Base-by-base conservation (phyloP, 495 filamentous ascomycete species). In the Geopyxis carbonaria region DNA sequence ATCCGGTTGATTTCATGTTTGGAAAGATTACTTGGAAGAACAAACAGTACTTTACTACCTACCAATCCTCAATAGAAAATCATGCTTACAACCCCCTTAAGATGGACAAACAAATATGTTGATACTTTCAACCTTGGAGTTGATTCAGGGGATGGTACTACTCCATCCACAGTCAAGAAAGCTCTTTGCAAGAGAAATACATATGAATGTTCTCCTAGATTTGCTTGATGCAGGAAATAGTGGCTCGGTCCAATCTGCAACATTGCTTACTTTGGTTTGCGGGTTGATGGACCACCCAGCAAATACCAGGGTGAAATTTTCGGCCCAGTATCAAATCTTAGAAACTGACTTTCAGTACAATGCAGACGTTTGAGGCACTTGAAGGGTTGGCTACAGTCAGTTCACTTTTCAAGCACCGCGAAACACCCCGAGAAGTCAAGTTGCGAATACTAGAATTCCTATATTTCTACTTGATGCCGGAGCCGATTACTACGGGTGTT, bases 381-480 rank as follows among this genome's bases (percentile, higher is more conserved):
- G 89, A 94, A 57, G 89, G 89, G 22, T 69, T 97, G 1, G 68
- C 91, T 10, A 91, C 89, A 2, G 70, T 95, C n/a, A 92, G 87
- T 16, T 85, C 79, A 5, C 67, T 95, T 5, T 94, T 94, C 68
- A 91, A 91, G 57, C 73, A 69, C 44, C 73, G 80, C 24, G 68
- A 72, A 47, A 93, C 85, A 3, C 71, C 72, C 10, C 70, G 81
- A 39, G 81, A 86, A 45, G 87, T 97, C 41, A 93, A 91, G 58
- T 71, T 93, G 47, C 84, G 86, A 50, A 69, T 92, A 7, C 75
- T 93, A 42, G 89, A 97, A 54, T 94, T 97, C 57, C 62, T 97
- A 4, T 93, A 95, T 61, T 94, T 94, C 60, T 97, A 95, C 59
- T 73, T 97, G 34, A 93, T 94, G 76, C 84, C 86, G 21, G 89